Conservation (phyloP, 208 protist species). For the Phytomonas francai region DNA sequence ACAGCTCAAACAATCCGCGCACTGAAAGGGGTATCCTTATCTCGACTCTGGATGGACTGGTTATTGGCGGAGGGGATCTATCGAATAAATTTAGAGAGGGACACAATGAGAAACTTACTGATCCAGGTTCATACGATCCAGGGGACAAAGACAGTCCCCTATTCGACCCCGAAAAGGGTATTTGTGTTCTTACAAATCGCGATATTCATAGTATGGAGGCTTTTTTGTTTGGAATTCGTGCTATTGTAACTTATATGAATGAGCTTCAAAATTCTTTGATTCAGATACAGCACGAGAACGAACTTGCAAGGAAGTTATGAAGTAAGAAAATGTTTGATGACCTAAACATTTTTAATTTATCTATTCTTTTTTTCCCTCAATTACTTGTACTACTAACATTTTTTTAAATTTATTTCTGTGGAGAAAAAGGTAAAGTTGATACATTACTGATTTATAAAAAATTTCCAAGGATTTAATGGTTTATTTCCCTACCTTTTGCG, state of each 20-base stretch:
- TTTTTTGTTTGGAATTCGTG: slow-evolving; percentile 74
- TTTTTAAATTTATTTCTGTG: slow-evolving; percentile 12
- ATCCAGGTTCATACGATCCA: background rate
- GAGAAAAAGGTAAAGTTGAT: background rate
- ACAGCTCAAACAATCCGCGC: background rate
- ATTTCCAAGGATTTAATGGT: slow-evolving; percentile 4
- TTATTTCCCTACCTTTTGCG: background rate
- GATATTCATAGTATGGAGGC: slow-evolving; percentile 87
- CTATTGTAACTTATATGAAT: slow-evolving; percentile 61
- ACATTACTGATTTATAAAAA: background rate
- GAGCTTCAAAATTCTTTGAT: slow-evolving; percentile 77
- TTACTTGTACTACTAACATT: background rate
- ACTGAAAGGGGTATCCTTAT: background rate
- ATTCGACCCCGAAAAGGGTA: slow-evolving; percentile 55
- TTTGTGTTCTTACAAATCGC: slow-evolving; percentile 78
- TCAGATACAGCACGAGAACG: slow-evolving; percentile 70
- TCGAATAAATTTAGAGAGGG: background rate
- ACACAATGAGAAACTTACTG: background rate
- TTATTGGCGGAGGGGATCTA: background rate
- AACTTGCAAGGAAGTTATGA: slow-evolving; percentile 64
- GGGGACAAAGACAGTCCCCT: slow-evolving; percentile 16
- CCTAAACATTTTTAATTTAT: background rate
- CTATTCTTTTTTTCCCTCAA: slow-evolving; percentile 4
- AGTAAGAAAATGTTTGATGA: background rate
- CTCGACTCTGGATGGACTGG: background rate